Conservation (phyloP, 164 flowering plant species). For the Nelumbo lutea region DNA sequence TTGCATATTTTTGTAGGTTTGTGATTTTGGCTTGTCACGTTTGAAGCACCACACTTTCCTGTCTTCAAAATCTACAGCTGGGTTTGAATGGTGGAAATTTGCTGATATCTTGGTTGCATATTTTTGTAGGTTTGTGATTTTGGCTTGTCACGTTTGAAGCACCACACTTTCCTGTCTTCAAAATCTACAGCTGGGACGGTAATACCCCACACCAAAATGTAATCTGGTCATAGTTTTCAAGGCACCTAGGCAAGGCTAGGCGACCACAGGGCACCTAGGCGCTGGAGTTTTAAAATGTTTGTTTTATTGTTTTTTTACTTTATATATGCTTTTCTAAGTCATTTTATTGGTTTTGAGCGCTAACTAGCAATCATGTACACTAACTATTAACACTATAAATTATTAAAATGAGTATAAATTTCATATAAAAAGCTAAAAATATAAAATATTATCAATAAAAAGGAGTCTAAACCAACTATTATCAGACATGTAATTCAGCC, state of each 20-base stretch:
- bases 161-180: slow-evolving; percentile 89
- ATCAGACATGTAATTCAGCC: no score
- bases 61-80: slow-evolving; percentile 93
- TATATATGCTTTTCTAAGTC: not conserved
- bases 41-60: slow-evolving; percentile 88
- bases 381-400: no score
- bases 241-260: no score
- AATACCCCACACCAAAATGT: slow-evolving; percentile 10
- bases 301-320: not conserved
- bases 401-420: no score
- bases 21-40: slow-evolving; percentile 97
- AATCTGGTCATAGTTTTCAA: not conserved
- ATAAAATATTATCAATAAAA: no score
- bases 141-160: slow-evolving; percentile 92
- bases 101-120: slow-evolving; percentile 5
- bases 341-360: no score
- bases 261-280: no score
- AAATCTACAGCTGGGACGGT: slow-evolving; percentile 98
- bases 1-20: slow-evolving; percentile 48
- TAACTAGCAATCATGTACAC: no score
- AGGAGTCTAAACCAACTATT: no score
- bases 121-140: slow-evolving; percentile 80
- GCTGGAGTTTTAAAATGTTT: not conserved
- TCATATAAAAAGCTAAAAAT: no score
- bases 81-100: slow-evolving; percentile 15